Conservation (phyloP, 2,329 filamentous ascomycete species). For the Fusarium burgessii region DNA sequence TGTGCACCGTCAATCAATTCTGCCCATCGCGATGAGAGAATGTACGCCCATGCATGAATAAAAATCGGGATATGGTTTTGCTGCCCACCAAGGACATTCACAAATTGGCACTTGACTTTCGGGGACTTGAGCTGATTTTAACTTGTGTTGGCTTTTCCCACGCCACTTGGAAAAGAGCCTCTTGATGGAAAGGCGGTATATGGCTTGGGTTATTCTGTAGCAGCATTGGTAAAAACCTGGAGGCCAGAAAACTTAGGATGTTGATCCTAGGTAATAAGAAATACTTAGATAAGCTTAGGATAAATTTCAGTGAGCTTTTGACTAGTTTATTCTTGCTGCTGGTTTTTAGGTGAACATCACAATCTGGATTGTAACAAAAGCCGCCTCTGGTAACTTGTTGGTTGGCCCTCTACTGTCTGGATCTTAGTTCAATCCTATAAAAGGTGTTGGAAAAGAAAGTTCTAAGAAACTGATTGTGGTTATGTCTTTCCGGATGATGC, state of each 20-base stretch:
- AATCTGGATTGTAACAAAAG: not conserved
- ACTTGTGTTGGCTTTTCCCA: not conserved
- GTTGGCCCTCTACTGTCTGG: not conserved
- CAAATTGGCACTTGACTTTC: not conserved
- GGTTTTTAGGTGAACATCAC: too few relatives aligned
- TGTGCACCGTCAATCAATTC: not conserved
- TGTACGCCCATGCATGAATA: not conserved
- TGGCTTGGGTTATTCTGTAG: not conserved
- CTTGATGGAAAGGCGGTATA: not conserved
- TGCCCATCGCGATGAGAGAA: not conserved
- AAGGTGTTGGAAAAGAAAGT: too few relatives aligned
- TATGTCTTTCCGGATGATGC: not conserved
- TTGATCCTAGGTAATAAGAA: too few relatives aligned
- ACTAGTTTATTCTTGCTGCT: too few relatives aligned
- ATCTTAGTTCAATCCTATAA: too few relatives aligned
- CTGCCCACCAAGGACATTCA: not conserved
- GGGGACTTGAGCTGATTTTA: accelerated
- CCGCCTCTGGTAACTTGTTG: not conserved
- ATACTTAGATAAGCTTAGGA: too few relatives aligned
- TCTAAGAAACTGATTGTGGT: not conserved
- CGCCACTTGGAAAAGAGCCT: not conserved
- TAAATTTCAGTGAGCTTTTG: too few relatives aligned
- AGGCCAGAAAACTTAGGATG: too few relatives aligned
- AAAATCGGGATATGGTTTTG: not conserved
- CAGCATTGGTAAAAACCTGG: not conserved